These are phyloP conservation scores for Penicillium sp. DNA, from an alignment of 2,329 filamentous ascomycete genomes.

Conservation along the genomic window DNA sequence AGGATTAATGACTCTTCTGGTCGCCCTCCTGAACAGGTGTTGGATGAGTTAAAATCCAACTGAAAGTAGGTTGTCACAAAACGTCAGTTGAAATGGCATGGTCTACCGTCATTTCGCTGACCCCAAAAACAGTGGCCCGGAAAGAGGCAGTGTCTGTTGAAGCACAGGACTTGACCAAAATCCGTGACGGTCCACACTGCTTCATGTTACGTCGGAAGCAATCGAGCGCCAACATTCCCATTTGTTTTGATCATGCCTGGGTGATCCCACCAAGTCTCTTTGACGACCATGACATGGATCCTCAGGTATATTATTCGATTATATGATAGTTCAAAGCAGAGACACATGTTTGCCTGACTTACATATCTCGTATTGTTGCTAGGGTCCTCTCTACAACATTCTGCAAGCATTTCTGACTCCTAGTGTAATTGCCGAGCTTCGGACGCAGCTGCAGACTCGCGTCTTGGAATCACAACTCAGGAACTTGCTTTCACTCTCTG, in stretches of 20 bases:
- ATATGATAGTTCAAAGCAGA: too few relatives aligned
- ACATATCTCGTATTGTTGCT: background rate
- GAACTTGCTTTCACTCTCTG: constrained; percentile 8
- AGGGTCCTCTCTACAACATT: constrained; percentile 5
- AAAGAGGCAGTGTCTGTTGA: background rate
- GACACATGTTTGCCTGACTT: background rate
- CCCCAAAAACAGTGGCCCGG: background rate
- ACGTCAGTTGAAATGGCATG: background rate
- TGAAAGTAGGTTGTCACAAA: constrained; percentile 4
- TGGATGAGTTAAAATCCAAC: background rate
- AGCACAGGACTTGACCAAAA: background rate
- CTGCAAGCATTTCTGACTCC: constrained; percentile 5
- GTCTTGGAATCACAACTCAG: background rate
- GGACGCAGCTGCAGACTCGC: background rate
- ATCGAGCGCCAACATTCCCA: background rate
- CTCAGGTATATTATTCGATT: background rate
- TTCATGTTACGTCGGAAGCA: background rate
- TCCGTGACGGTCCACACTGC: background rate
- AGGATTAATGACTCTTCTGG: background rate
- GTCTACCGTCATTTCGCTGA: background rate
- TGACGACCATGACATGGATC: constrained; percentile 7
- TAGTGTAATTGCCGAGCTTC: background rate
- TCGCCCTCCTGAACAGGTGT: background rate
- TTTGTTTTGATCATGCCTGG: constrained; percentile 7
- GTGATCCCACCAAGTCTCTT: constrained; percentile 8